phyloP scores from a whole-genome alignment of 2,329 filamentous ascomycete genomes.

The Cadophora sp. region DNA sequence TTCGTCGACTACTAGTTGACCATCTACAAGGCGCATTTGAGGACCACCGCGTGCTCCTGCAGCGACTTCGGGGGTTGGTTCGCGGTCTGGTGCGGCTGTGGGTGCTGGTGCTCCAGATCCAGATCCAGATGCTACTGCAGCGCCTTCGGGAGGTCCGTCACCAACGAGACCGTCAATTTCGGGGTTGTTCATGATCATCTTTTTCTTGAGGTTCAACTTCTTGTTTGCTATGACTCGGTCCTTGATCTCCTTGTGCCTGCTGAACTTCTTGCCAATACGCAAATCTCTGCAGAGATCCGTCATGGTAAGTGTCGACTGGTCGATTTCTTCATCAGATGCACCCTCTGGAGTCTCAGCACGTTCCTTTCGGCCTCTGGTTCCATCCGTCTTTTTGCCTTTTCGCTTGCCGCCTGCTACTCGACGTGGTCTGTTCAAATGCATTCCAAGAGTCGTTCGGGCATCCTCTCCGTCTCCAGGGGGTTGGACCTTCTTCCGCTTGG shows the following conservation, averaged over 20 bases:
- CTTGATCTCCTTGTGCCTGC: constrained; percentile 74
- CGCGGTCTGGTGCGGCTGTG: constrained; percentile 4
- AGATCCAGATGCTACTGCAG: constrained; percentile 14
- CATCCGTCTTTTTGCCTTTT: constrained; percentile 43
- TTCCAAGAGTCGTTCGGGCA: constrained; percentile 36
- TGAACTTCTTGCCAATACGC: constrained; percentile 76
- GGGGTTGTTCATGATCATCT: constrained; percentile 37
- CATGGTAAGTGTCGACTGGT: constrained; percentile 73
- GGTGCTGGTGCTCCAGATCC: constrained; percentile 20
- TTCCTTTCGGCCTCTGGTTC: constrained; percentile 39
- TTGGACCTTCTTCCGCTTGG: constrained; percentile 33
- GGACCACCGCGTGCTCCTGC: constrained; percentile 22
- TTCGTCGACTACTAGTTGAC: constrained; percentile 75
- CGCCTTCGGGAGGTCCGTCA: constrained; percentile 42
- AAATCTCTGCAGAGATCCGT: constrained; percentile 73
- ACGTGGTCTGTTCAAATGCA: constrained; percentile 34
- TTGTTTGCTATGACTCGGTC: constrained; percentile 61
- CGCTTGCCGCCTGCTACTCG: constrained; percentile 27
- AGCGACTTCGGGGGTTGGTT: constrained; percentile 3
- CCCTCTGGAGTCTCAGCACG: constrained; percentile 62
- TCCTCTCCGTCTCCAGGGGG: constrained; percentile 34
- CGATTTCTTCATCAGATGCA: constrained; percentile 67
- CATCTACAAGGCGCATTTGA: constrained; percentile 47
- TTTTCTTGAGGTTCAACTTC: constrained; percentile 46
- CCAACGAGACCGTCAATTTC: constrained; percentile 32